phyloP scores from a whole-genome alignment of 495 filamentous ascomycete species.

The Aspergillus biplanus region DNA sequence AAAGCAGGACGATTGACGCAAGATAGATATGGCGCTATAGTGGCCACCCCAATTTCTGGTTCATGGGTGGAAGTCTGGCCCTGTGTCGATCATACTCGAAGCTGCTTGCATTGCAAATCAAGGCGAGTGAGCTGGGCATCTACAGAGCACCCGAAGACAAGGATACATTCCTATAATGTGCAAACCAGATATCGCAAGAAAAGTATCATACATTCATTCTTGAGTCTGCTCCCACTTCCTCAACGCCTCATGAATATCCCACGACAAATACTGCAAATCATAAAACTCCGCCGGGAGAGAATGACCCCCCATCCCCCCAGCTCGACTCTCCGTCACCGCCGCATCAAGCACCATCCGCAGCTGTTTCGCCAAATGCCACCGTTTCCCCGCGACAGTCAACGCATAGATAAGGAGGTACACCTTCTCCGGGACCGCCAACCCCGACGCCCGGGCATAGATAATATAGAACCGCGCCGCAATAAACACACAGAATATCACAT shows the following conservation, averaged over 20 bases:
- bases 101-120: constrained; percentile 74
- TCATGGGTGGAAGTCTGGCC: constrained; percentile 76
- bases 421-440: neutral
- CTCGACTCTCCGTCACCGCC: neutral
- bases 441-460: neutral
- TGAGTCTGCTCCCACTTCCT: neutral
- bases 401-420: neutral
- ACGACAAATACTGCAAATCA: neutral
- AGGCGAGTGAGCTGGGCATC: constrained; percentile 60
- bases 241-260: neutral
- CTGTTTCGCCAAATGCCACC: neutral
- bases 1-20: neutral
- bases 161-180: too few species aligned
- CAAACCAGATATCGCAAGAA: too few species aligned
- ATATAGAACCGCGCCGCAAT: neutral
- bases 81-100: constrained; percentile 71
- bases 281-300: neutral
- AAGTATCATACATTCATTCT: too few species aligned
- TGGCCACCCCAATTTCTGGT: constrained; percentile 77
- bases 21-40: constrained; percentile 66
- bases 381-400: neutral
- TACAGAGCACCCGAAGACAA: neutral
- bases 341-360: neutral
- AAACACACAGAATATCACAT: neutral
- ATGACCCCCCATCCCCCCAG: neutral